Evolutionary conservation across 2,329 filamentous ascomycete species (phyloP).

Genomic region (Zymoseptoria tritici): DNA sequence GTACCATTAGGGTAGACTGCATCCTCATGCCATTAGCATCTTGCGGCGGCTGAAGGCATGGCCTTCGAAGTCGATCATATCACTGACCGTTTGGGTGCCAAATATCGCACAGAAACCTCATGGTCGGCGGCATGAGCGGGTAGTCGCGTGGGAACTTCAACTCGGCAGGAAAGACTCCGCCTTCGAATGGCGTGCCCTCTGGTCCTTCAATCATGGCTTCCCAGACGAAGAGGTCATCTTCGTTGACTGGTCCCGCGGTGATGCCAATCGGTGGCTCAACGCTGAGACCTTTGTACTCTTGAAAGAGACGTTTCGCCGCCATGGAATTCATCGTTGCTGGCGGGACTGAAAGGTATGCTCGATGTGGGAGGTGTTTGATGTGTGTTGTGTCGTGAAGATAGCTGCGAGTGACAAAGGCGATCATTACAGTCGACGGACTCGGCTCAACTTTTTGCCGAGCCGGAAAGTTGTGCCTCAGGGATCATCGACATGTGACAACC

Average conservation of each 20-base stretch:
- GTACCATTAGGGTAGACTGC: constrained; percentile 83
- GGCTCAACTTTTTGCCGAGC: background rate
- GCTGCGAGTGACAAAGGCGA: background rate
- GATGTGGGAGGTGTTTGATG: background rate
- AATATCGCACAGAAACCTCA: constrained; percentile 90
- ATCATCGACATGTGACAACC: too few relatives aligned
- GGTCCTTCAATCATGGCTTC: constrained; percentile 94
- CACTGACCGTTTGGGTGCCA: constrained; percentile 89
- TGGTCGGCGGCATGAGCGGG: constrained; percentile 87
- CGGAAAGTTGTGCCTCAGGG: too few relatives aligned
- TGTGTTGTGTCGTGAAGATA: background rate
- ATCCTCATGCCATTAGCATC: background rate
- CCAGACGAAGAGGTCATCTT: constrained; percentile 95
- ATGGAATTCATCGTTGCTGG: constrained; percentile 33
- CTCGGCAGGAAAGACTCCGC: constrained; percentile 89
- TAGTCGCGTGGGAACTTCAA: constrained; percentile 95
- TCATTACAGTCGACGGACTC: background rate
- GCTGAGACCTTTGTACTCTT: constrained; percentile 90
- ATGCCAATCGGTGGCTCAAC: constrained; percentile 97
- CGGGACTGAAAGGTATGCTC: background rate
- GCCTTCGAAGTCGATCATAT: background rate
- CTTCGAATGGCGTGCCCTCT: constrained; percentile 91
- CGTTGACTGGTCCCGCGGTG: constrained; percentile 82
- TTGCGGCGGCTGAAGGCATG: background rate
- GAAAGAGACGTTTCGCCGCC: constrained; percentile 72